Base-by-base conservation (phyloP, 306 rosid genomes). In the Hippophae gyantsensis region DNA sequence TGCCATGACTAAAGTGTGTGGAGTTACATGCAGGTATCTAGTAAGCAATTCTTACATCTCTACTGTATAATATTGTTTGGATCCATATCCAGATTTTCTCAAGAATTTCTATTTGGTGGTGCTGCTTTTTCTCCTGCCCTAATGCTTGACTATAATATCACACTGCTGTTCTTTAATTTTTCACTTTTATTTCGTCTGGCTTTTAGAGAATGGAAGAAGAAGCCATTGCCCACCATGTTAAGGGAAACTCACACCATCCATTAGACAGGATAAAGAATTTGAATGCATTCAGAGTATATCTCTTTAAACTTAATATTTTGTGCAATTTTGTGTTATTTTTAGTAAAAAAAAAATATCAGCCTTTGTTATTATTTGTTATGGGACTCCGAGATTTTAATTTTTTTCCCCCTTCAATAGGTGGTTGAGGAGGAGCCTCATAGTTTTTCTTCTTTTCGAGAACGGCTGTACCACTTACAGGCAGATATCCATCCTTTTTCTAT, bases 371-470 rank as follows among this genome's bases (percentile, higher is more conserved):
- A 1, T 2, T 32, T 32, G 4, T 2, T 32, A 32, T 32, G 38
- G 38, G 3, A 32, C 38, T 32, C 38, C 38, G 5, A 32, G 38
- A 32, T 32, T 32, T 32, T 32, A 32, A 32, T 1, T 4, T 32
- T 4, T 32, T 4, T 2, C 38, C 38, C 38, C 38, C 38, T 32
- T 46, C 64, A 66, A 58, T 86, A 93, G 90, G 70, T 77, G 43
- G 76, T 79, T 18, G 84, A 70, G 76, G 38, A 32, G 38, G 90
- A 84, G 56, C 84, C 94, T 32, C 78, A 45, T 49, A 42, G 79
- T 38, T 93, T 93, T 74, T 82, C 97, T 67, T 89, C 99, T 58
- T 93, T 88, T 72, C 79, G 94, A 74, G 99, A 93, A 69, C 87
- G 99, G 63, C 92, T 93, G 47, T 13, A 65, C 75, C 81, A 93